phyloP scores from a whole-genome alignment of 2,329 filamentous ascomycete species.

The Aureobasidium leucospermi region DNA sequence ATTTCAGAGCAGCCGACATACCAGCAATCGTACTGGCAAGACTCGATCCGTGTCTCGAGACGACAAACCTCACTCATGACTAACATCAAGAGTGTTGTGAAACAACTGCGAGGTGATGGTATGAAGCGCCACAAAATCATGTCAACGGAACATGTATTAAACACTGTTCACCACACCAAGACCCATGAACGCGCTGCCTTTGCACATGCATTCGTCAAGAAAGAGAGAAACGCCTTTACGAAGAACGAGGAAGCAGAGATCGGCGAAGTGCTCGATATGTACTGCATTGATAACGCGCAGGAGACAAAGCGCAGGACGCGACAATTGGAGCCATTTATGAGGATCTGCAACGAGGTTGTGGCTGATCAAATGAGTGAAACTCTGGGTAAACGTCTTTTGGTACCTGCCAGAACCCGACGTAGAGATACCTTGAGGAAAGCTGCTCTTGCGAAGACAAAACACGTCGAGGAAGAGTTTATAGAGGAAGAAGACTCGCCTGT shows the following conservation, averaged over 20 bases:
- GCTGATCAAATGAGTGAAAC: neutral
- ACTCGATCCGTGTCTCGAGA: neutral
- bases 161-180: neutral
- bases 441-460: neutral
- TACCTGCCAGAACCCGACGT: neutral
- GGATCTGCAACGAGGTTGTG: neutral
- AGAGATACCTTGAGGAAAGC: neutral
- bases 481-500: neutral
- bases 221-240: neutral
- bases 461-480: neutral
- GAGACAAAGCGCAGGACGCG: neutral
- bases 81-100: neutral
- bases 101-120: neutral
- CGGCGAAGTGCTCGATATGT: neutral
- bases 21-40: conserved; percentile 1
- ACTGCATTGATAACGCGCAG: neutral
- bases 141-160: neutral
- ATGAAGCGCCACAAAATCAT: neutral
- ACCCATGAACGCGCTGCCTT: neutral
- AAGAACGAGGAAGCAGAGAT: neutral
- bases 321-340: neutral
- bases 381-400: neutral
- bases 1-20: neutral
- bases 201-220: conserved; percentile 3
- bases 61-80: neutral